Evolutionary conservation across 306 rosid genomes (phyloP), one percentile per base, ranked within the genome.

Genomic region (Hippophae tibetana): DNA sequence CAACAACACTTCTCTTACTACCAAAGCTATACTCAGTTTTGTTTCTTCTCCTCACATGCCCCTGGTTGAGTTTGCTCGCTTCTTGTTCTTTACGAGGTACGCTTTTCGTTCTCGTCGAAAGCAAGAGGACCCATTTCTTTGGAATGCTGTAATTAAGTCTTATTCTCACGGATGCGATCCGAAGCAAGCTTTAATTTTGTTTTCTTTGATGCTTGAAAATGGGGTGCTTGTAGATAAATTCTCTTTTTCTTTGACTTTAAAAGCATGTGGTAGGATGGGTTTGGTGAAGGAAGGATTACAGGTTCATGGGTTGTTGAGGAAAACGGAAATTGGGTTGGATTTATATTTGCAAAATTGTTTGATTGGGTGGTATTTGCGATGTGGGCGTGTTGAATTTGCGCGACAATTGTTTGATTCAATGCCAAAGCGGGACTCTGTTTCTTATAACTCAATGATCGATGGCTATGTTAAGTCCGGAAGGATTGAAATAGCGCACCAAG

Each of bases 141-240:
- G 93, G 95, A 87, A 87, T 63, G 82, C 86, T 53, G 65, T 87
- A 10, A 63, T 82, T 26, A 79, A 85, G 80, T 84, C 89, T 45
- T 78, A 79, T 42, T 87, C 95, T 64, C 89, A 84, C 52, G 92
- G 95, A 54, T n/a, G 46, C 56, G 83, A 84, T 42, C 93, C 93
- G 4, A 63, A 59, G 58, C 67, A 72, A 13, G 86, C 87, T 62
- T 51, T 87, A 54, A 26, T 62, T 31, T 13, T 84, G 54, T 63
- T 84, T 25, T 62, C 76, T 40, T 57, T 78, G 80, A 87, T 87
- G 93, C 78, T 84, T 56, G 79, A 82, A 73, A 70, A 67, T 67
- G 89, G 95, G 43, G 67, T 84, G 12, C 48, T 45, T 74, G 82
- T 74, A 52, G 95, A 87, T 59, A 70, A 65, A 69, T 82, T 84